Conservation (phyloP, 2,329 filamentous ascomycete species). For the Xylariaceae sp. region DNA sequence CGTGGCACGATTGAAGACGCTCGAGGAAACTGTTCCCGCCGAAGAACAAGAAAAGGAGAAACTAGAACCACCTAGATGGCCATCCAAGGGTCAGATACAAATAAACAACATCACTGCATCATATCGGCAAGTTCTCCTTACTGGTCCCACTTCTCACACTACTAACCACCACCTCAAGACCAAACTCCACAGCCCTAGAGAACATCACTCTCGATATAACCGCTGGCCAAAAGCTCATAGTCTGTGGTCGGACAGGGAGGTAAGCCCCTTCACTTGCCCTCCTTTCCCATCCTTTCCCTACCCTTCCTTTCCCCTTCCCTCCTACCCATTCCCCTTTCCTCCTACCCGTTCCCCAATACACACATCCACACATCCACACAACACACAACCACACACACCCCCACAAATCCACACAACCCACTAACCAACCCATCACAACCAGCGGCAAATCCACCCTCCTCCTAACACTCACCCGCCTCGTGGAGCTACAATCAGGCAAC, state of each 20-base stretch:
- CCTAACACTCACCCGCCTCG: conserved; percentile 18
- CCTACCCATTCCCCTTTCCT: too few species aligned
- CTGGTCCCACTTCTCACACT: neutral
- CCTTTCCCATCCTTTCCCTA: too few species aligned
- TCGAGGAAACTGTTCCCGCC: conserved; percentile 22
- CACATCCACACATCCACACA: too few species aligned
- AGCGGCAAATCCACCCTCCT: conserved; percentile 37
- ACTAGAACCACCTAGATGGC: conserved; percentile 24
- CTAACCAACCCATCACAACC: neutral
- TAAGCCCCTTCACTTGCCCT: too few species aligned
- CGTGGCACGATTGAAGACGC: conserved; percentile 29
- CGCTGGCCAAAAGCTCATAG: conserved; percentile 45
- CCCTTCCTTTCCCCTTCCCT: too few species aligned
- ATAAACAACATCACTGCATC: conserved; percentile 27
- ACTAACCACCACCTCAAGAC: conserved; percentile 6
- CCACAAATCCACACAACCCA: too few species aligned
- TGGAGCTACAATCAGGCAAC: conserved; percentile 24
- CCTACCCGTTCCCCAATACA: too few species aligned
- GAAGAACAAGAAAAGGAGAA: conserved; percentile 14
- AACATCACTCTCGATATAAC: conserved; percentile 26
- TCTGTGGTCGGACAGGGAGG: conserved; percentile 52
- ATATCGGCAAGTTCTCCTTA: conserved; percentile 23
- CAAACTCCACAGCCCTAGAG: conserved; percentile 21
- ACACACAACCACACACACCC: too few species aligned
- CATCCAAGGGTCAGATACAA: conserved; percentile 23